Evolutionary conservation across 768 basidiomycete species (phyloP).

Genomic region (Crucibulum laeve): DNA sequence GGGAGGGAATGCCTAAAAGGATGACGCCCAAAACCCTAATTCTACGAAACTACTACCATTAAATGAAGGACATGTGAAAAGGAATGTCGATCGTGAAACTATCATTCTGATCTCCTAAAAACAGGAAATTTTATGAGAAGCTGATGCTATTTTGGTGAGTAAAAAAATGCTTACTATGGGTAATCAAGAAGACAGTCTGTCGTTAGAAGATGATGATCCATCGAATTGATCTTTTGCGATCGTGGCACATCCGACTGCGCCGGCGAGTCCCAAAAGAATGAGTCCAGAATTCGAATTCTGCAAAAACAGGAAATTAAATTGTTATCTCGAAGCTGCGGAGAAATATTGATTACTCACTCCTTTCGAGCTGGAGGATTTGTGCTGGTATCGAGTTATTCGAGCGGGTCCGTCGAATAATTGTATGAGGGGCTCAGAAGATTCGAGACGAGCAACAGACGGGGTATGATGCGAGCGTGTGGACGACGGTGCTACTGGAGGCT

Average conservation of each 20-base stretch:
- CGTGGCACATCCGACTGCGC: slow-evolving; percentile 13
- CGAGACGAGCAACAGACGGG: slow-evolving; percentile 9
- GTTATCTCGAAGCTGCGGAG: not conserved
- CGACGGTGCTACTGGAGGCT: slow-evolving; percentile 11
- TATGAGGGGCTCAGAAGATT: slow-evolving; percentile 25
- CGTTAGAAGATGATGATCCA: slow-evolving; percentile 1
- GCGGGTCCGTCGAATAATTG: slow-evolving; percentile 47
- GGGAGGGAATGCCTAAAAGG: too few relatives aligned
- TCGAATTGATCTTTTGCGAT: slow-evolving; percentile 5
- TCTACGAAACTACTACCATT: too few relatives aligned
- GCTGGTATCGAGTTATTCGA: slow-evolving; percentile 23
- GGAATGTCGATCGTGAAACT: too few relatives aligned
- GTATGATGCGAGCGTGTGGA: slow-evolving; percentile 18
- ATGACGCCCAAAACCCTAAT: too few relatives aligned
- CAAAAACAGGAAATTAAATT: not conserved
- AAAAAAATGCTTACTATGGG: too few relatives aligned
- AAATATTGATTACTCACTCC: slow-evolving; percentile 11
- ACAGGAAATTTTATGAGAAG: too few relatives aligned
- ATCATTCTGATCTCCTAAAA: too few relatives aligned
- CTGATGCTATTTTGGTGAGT: too few relatives aligned
- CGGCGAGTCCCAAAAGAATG: slow-evolving; percentile 1
- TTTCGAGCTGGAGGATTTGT: slow-evolving; percentile 14
- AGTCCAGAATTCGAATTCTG: slow-evolving; percentile 3
- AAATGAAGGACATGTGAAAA: too few relatives aligned
- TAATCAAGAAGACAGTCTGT: slow-evolving; percentile 5